Percentiles rank a stretch among this genome's conserved stretches.
Evolutionary conservation across 257 asterid genomes (phyloP).

Genomic region (Rauvolfia tetraphylla): DNA sequence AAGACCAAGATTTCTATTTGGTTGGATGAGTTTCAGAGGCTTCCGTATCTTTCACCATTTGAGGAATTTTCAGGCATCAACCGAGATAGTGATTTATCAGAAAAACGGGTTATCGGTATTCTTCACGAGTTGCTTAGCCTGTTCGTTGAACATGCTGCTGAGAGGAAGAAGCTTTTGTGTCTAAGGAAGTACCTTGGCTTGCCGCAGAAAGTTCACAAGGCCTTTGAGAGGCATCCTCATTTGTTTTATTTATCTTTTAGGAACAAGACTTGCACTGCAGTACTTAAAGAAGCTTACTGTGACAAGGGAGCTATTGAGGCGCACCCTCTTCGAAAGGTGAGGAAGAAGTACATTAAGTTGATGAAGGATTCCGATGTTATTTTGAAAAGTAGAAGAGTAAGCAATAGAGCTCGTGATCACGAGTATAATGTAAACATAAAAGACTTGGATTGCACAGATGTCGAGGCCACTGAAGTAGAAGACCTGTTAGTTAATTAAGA

Average conservation of each 20-base stretch:
- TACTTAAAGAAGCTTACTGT: constrained; percentile 77
- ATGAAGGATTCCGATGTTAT: constrained; percentile 63
- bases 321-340: constrained; percentile 71
- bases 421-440: constrained; percentile 19
- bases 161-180: constrained; percentile 62
- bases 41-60: constrained; percentile 76
- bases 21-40: constrained; percentile 65
- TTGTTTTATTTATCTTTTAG: constrained; percentile 67
- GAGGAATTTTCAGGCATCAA: constrained; percentile 43
- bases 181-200: constrained; percentile 64
- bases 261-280: constrained; percentile 77
- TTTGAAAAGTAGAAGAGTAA: constrained; percentile 43
- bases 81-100: constrained; percentile 60
- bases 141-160: constrained; percentile 83
- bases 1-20: constrained; percentile 70
- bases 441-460: constrained; percentile 36
- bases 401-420: constrained; percentile 19
- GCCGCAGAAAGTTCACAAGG: constrained; percentile 89
- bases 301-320: constrained; percentile 44
- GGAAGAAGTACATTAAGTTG: constrained; percentile 61
- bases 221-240: constrained; percentile 83
- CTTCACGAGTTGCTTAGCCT: constrained; percentile 76
- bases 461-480: constrained; percentile 22
- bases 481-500: too few relatives aligned
- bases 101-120: constrained; percentile 79